A percentile compares a stretch with the other conserved stretches of the same genome.
Conservation (phyloP, 495 filamentous ascomycete genomes). For the Thermochaetoides thermophila region DNA sequence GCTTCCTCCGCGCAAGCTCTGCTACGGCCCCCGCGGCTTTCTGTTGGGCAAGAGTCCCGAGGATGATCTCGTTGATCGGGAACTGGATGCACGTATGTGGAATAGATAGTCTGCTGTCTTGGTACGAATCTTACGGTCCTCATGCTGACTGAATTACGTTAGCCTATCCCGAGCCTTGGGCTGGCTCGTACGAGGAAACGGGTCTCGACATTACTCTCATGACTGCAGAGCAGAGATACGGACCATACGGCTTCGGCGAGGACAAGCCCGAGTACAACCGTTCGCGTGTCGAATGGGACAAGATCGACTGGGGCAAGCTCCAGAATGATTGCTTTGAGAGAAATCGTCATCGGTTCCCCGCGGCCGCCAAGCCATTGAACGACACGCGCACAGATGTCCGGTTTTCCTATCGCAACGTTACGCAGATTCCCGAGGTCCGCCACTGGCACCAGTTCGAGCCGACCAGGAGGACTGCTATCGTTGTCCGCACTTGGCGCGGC, state of each 20-base stretch:
- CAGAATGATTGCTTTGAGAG: slow-evolving; percentile 53
- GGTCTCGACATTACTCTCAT: slow-evolving; percentile 17
- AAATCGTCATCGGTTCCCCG: slow-evolving; percentile 49
- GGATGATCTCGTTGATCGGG: slow-evolving; percentile 13
- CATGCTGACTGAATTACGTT: slow-evolving; percentile 4
- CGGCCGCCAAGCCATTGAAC: slow-evolving; percentile 5
- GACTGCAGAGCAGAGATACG: slow-evolving; percentile 16
- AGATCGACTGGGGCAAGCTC: slow-evolving; percentile 59
- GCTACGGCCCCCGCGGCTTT: slow-evolving; percentile 17
- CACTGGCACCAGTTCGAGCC: slow-evolving; percentile 19
- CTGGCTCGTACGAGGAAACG: slow-evolving; percentile 18
- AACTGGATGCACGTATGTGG: slow-evolving; percentile 14
- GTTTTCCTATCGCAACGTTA: slow-evolving; percentile 10
- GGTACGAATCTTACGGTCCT: too few relatives aligned
- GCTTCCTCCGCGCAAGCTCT: slow-evolving; percentile 11
- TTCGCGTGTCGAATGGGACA: slow-evolving; percentile 54
- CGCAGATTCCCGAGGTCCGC: slow-evolving; percentile 12
- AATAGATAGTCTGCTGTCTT: too few relatives aligned
- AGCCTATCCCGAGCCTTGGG: slow-evolving; percentile 18
- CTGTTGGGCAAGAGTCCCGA: slow-evolving; percentile 17
- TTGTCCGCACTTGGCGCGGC: slow-evolving; percentile 28
- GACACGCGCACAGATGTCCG: slow-evolving; percentile 16
- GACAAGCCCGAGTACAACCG: slow-evolving; percentile 12
- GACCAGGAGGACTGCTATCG: slow-evolving; percentile 22
- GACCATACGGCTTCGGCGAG: slow-evolving; percentile 19